Evolutionary conservation across 2,329 filamentous ascomycete genomes (phyloP).

Genomic region (Xylaria sp.): DNA sequence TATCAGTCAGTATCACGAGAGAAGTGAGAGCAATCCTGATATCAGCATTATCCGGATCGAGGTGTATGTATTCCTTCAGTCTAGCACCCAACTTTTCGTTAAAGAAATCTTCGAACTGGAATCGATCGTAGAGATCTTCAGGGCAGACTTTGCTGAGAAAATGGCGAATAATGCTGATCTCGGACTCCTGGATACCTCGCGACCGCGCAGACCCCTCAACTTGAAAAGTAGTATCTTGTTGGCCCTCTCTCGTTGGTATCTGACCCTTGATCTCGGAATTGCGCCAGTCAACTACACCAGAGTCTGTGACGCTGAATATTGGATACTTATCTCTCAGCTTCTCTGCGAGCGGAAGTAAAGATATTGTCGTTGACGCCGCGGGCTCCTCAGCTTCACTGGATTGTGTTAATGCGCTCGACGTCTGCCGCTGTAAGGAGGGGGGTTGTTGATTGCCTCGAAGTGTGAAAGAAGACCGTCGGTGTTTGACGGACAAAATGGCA

Average conservation of each 20-base stretch:
- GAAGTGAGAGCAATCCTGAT: slow-evolving; percentile 48
- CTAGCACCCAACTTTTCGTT: slow-evolving; percentile 46
- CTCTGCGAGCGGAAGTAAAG: slow-evolving; percentile 47
- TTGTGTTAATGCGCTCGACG: slow-evolving; percentile 18
- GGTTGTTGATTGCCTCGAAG: slow-evolving; percentile 5
- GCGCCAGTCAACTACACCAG: slow-evolving; percentile 46
- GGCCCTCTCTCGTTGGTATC: slow-evolving; percentile 41
- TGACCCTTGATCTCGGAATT: slow-evolving; percentile 46
- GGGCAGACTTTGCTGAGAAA: slow-evolving; percentile 52
- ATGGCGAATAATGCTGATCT: slow-evolving; percentile 50
- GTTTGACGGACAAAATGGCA: slow-evolving; percentile 47
- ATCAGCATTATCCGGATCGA: slow-evolving; percentile 50
- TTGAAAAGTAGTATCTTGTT: slow-evolving; percentile 17
- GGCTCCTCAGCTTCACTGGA: slow-evolving; percentile 13
- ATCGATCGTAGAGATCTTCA: slow-evolving; percentile 47
- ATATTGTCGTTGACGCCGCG: slow-evolving; percentile 42
- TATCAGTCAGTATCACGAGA: slow-evolving; percentile 46
- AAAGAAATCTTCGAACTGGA: slow-evolving; percentile 52
- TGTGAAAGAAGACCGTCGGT: slow-evolving; percentile 34
- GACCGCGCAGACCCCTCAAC: slow-evolving; percentile 20
- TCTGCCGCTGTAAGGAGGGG: slow-evolving; percentile 33
- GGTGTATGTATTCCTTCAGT: slow-evolving; percentile 48
- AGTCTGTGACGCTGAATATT: slow-evolving; percentile 47
- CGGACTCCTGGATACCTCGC: slow-evolving; percentile 46
- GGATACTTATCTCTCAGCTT: slow-evolving; percentile 49